These are phyloP conservation scores for Stromatinia cepivora DNA, from an alignment of 2,329 filamentous ascomycete genomes.

Conservation along the genomic window DNA sequence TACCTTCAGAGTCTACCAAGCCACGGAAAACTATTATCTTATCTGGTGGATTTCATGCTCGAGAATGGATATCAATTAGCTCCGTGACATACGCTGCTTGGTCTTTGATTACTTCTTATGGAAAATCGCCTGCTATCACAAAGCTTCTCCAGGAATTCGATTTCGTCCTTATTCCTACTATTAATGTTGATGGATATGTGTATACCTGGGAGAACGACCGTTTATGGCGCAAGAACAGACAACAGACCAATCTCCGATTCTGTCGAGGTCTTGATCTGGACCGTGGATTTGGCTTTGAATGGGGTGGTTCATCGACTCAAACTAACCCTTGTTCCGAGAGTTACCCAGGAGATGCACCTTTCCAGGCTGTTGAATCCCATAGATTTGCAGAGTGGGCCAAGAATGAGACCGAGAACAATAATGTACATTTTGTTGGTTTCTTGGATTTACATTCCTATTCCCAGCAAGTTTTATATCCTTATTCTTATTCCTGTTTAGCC, in stretches of 20 bases:
- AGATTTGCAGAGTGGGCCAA: conserved; percentile 78
- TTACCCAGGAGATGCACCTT: conserved; percentile 80
- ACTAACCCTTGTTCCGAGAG: conserved; percentile 88
- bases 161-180: conserved; percentile 80
- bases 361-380: conserved; percentile 78
- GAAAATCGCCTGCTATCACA: conserved; percentile 69
- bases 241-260: conserved; percentile 77
- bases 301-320: conserved; percentile 69
- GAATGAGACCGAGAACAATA: conserved; percentile 70
- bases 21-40: conserved; percentile 77
- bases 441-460: conserved; percentile 94
- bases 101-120: conserved; percentile 80
- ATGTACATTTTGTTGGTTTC: conserved; percentile 77
- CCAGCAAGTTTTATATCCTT: conserved; percentile 91
- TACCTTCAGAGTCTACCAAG: conserved; percentile 46
- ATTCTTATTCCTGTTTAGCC: conserved; percentile 76
- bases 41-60: conserved; percentile 83
- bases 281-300: conserved; percentile 80
- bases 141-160: conserved; percentile 82
- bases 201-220: conserved; percentile 92
- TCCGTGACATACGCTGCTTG: conserved; percentile 91
- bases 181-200: conserved; percentile 93
- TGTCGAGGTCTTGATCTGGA: conserved; percentile 90
- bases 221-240: conserved; percentile 92
- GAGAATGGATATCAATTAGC: conserved; percentile 94